A percentile compares a stretch with the other conserved stretches of the same genome.
Evolutionary conservation across 495 filamentous ascomycete genomes (phyloP).

Genomic region (Melanomma pulvis-pyrius): DNA sequence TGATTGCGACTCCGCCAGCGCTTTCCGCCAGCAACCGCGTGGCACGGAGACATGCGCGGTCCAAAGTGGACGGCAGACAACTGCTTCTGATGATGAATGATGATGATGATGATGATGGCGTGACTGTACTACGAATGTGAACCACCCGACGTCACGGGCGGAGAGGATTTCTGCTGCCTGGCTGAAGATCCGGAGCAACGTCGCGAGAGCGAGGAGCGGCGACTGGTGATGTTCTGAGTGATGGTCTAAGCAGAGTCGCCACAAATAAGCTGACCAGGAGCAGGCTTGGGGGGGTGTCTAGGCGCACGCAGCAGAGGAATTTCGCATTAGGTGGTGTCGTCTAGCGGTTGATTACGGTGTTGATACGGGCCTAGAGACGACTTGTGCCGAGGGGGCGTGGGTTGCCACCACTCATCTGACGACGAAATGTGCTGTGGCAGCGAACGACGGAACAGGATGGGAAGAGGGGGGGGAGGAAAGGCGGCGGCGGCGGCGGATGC

Average conservation of each 20-base stretch:
- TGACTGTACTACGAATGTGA: not conserved
- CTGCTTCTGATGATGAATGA: too few species aligned
- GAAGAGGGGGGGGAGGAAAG: not conserved
- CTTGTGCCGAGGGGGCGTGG: conserved; percentile 16
- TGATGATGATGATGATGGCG: not conserved
- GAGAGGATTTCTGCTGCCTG: conserved; percentile 12
- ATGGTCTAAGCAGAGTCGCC: not conserved
- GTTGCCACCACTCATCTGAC: conserved; percentile 19
- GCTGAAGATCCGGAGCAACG: not conserved
- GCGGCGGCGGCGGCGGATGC: conserved; percentile 12
- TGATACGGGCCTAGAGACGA: conserved; percentile 6
- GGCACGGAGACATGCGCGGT: conserved; percentile 4
- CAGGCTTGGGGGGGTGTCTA: not conserved
- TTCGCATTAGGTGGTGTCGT: not conserved
- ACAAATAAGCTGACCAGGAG: conserved; percentile 1
- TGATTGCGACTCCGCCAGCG: conserved; percentile 16
- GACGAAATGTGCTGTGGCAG: conserved; percentile 21
- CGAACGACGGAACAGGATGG: conserved; percentile 1
- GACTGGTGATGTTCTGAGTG: not conserved
- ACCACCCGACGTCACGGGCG: not conserved
- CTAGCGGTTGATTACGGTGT: conserved; percentile 27
- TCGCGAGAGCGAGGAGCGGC: not conserved
- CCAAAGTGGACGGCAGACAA: not conserved
- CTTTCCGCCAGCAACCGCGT: conserved; percentile 1
- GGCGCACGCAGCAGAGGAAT: not conserved